A percentile compares a stretch with the other conserved stretches of the same genome.
Evolutionary conservation across 768 basidiomycete genomes (phyloP).

Genomic region (Boletus bicolor): DNA sequence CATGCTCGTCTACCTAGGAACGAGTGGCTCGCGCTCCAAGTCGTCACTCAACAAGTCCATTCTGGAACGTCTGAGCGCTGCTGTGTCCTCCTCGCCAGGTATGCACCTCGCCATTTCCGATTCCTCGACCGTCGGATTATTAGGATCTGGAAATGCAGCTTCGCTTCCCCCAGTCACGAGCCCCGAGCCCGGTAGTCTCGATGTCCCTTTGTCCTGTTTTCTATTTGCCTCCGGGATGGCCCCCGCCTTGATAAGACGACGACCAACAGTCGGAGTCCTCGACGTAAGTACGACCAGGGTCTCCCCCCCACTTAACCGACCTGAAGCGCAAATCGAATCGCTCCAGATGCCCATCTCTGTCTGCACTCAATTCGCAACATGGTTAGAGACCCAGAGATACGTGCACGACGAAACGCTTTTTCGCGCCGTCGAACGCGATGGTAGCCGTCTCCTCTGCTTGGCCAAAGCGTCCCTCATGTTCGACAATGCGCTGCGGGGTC

Average conservation of each 20-base stretch:
- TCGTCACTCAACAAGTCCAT: not conserved
- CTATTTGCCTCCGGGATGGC: not conserved
- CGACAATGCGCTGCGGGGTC: slow-evolving; percentile 15
- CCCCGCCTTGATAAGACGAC: not conserved
- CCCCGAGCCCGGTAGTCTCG: not conserved
- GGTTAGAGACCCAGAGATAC: slow-evolving; percentile 14
- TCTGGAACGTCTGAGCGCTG: not conserved
- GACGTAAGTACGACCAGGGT: slow-evolving; percentile 5
- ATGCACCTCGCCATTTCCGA: not conserved
- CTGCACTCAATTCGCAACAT: slow-evolving; percentile 15
- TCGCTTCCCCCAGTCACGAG: no score
- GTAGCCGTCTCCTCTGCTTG: slow-evolving; percentile 11
- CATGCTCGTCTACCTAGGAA: not conserved
- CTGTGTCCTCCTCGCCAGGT: slow-evolving; percentile 4
- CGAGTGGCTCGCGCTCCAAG: not conserved
- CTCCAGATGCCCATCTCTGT: slow-evolving; percentile 11
- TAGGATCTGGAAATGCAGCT: not conserved
- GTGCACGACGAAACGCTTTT: not conserved
- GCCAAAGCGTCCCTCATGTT: slow-evolving; percentile 19
- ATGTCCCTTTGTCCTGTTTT: not conserved
- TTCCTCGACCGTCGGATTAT: not conserved
- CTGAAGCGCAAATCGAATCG: not conserved
- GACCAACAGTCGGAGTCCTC: not conserved
- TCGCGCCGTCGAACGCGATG: slow-evolving; percentile 25
- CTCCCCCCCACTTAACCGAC: no score